Conservation (phyloP, 495 filamentous ascomycete genomes). For the Trypethelium eluteriae region DNA sequence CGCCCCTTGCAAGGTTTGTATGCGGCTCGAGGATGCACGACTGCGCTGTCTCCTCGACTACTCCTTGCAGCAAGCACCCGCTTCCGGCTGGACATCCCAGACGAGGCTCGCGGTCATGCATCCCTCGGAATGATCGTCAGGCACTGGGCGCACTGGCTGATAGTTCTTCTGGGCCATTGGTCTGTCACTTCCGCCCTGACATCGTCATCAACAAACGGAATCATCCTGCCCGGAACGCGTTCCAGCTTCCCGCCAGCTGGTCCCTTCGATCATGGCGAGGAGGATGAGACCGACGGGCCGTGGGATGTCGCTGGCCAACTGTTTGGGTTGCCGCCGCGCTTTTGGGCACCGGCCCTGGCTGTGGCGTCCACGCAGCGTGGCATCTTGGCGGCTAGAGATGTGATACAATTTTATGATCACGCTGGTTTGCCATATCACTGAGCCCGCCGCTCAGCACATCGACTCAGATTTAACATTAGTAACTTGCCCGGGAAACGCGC, state of each 20-base stretch:
- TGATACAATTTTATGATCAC: slow-evolving; percentile 6
- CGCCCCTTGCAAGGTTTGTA: neutral
- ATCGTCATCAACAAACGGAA: slow-evolving; percentile 7
- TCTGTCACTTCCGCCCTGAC: neutral
- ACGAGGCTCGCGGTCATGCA: neutral
- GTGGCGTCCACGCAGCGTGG: slow-evolving; percentile 10
- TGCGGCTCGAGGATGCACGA: neutral
- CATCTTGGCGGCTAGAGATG: slow-evolving; percentile 11
- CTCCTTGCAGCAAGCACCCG: neutral
- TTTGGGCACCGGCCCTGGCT: neutral
- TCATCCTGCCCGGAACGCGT: neutral
- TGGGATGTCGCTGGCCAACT: neutral
- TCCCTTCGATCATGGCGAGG: neutral
- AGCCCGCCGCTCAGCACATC: neutral
- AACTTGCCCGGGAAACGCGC: neutral
- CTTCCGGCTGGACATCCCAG: neutral
- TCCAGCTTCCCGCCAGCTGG: neutral
- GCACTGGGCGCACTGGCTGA: neutral
- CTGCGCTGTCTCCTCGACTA: neutral
- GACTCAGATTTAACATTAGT: neutral
- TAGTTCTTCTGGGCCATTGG: neutral
- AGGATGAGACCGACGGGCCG: neutral
- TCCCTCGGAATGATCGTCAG: neutral
- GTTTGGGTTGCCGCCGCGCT: neutral
- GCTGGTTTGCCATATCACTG: neutral